phyloP scores from a whole-genome alignment of 805 yeast species.

The Myxozyma lipomycoides region DNA sequence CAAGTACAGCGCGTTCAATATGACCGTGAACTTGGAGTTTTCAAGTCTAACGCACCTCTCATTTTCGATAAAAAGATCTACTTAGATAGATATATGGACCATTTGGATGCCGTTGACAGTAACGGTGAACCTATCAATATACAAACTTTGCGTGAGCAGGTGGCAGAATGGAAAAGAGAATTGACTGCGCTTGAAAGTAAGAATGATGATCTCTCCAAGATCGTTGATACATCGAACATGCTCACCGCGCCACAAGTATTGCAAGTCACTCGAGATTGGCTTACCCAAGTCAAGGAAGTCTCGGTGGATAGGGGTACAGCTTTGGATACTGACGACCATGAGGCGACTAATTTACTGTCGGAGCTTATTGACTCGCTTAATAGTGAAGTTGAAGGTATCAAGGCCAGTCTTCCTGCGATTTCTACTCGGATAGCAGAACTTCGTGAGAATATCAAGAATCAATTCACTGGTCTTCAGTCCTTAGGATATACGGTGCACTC shows the following conservation, averaged over 20 bases:
- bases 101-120: conserved; percentile 18
- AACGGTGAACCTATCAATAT: conserved; percentile 45
- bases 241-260: conserved; percentile 16
- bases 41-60: conserved; percentile 76
- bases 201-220: conserved; percentile 39
- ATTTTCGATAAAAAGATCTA: conserved; percentile 74
- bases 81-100: conserved; percentile 82
- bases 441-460: conserved; percentile 50
- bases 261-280: conserved; percentile 23
- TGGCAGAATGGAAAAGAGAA: conserved; percentile 57
- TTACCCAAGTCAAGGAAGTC: conserved; percentile 8
- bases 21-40: conserved; percentile 69
- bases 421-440: conserved; percentile 45
- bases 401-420: conserved; percentile 35
- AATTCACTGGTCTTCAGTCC: conserved; percentile 56
- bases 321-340: not conserved
- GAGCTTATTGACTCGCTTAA: conserved; percentile 6
- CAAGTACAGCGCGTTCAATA: conserved; percentile 93
- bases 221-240: conserved; percentile 6
- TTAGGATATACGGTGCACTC: conserved; percentile 84
- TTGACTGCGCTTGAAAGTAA: conserved; percentile 45
- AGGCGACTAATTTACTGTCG: conserved; percentile 1
- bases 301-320: not conserved
- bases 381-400: conserved; percentile 22
- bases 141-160: conserved; percentile 51